These are phyloP conservation scores for Trichophyton rubrum DNA, from an alignment of 2,329 filamentous ascomycete genomes.

Conservation along the genomic window DNA sequence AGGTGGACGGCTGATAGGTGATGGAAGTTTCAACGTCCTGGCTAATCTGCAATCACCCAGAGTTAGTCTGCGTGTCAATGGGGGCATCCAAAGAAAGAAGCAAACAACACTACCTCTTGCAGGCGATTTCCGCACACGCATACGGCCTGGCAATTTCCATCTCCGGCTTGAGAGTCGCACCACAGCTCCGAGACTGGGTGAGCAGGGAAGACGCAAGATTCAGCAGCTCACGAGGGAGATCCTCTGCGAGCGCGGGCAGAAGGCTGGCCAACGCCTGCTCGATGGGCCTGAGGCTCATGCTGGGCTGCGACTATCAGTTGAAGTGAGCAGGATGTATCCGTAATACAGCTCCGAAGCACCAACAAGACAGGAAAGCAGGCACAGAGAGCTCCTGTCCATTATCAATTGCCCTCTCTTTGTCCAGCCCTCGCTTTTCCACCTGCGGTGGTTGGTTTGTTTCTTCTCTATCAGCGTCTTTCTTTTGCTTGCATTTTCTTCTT, in stretches of 20 bases:
- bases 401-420: neutral
- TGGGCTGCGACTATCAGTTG: neutral
- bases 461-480: neutral
- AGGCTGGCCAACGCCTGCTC: constrained; percentile 62
- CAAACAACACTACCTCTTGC: constrained; percentile 53
- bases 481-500: neutral
- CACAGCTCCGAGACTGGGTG: constrained; percentile 66
- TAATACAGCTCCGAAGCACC: neutral
- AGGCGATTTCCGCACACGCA: constrained; percentile 79
- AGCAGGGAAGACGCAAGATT: constrained; percentile 61
- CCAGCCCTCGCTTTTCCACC: neutral
- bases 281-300: constrained; percentile 59
- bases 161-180: constrained; percentile 64
- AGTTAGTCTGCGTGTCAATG: neutral
- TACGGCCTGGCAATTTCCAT: constrained; percentile 80
- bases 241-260: constrained; percentile 57
- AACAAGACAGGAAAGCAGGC: neutral
- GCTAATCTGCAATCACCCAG: constrained; percentile 50
- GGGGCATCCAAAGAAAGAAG: neutral
- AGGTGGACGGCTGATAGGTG: constrained; percentile 62
- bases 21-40: constrained; percentile 61
- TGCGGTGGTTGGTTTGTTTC: neutral
- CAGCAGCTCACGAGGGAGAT: constrained; percentile 56
- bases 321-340: neutral
- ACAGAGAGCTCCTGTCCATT: neutral